phyloP scores from a whole-genome alignment of 768 basidiomycete genomes.

The Leccinum boreale region DNA sequence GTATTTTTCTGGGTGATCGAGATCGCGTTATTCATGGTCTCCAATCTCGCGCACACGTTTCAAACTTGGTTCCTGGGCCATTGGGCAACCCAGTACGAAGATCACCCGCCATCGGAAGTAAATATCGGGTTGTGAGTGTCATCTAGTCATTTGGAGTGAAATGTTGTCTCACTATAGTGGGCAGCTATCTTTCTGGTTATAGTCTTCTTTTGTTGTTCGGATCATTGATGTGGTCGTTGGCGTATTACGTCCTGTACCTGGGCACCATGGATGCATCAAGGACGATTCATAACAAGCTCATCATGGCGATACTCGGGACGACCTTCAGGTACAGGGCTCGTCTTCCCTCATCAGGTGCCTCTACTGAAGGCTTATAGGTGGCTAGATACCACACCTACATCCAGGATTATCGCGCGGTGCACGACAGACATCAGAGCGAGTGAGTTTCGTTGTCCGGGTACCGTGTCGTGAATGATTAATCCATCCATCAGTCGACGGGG shows the following conservation, averaged over 20 bases:
- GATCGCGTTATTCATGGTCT: background rate
- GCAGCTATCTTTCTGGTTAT: background rate
- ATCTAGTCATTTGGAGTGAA: background rate
- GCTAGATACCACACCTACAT: background rate
- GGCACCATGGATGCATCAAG: background rate
- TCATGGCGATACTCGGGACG: background rate
- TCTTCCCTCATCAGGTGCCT: background rate
- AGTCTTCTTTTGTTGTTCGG: background rate
- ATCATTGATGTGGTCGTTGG: background rate
- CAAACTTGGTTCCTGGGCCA: conserved; percentile 4
- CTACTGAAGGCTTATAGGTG: background rate
- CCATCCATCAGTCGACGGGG: background rate
- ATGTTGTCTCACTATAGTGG: background rate
- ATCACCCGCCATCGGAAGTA: background rate
- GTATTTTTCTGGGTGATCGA: background rate
- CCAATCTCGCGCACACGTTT: background rate
- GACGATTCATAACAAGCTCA: background rate
- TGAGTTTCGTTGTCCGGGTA: background rate
- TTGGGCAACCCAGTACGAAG: conserved; percentile 5
- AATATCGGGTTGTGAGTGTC: background rate
- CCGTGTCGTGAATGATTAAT: background rate
- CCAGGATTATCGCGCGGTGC: background rate
- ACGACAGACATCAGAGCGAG: conserved; percentile 3
- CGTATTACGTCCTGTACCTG: background rate
- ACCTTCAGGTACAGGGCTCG: background rate